These are phyloP conservation scores for Sporothrix phasma DNA, from an alignment of 2,329 filamentous ascomycete species.

Conservation along the genomic window DNA sequence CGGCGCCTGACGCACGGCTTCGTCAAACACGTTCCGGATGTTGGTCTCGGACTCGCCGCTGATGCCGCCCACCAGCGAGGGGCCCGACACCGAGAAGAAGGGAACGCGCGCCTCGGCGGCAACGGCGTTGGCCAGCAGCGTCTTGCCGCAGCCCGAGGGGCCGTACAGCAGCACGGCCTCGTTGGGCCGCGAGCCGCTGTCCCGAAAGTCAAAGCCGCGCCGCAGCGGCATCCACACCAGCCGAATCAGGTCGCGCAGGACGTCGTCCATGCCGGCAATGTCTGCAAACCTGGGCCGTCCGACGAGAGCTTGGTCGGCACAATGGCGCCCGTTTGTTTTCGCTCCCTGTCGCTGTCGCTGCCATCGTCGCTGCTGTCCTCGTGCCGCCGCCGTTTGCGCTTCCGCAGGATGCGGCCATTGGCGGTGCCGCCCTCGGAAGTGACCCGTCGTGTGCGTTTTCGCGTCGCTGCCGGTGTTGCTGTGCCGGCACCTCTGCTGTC, in stretches of 20 bases:
- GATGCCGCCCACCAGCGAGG: conserved; percentile 75
- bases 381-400: conserved; percentile 10
- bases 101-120: conserved; percentile 66
- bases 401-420: conserved; percentile 17
- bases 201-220: conserved; percentile 53
- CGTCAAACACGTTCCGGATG: conserved; percentile 74
- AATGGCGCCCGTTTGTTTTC: conserved; percentile 31
- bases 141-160: conserved; percentile 79
- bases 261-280: conserved; percentile 65
- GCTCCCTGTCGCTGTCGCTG: conserved; percentile 2
- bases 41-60: conserved; percentile 85
- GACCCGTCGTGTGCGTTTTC: background rate
- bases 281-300: conserved; percentile 59
- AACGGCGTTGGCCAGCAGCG: conserved; percentile 70
- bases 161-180: conserved; percentile 72
- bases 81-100: conserved; percentile 73
- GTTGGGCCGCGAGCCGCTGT: conserved; percentile 57
- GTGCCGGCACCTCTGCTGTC: conserved; percentile 5
- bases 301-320: conserved; percentile 50
- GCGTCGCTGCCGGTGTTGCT: background rate
- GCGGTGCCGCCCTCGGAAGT: background rate
- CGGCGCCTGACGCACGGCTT: conserved; percentile 75
- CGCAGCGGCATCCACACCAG: conserved; percentile 65
- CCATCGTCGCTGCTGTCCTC: conserved; percentile 7
- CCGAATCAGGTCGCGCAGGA: conserved; percentile 59